Evolutionary conservation across 805 yeast species (phyloP), one percentile per base, ranked within the genome.

Genomic region (Kodamaea restingae): DNA sequence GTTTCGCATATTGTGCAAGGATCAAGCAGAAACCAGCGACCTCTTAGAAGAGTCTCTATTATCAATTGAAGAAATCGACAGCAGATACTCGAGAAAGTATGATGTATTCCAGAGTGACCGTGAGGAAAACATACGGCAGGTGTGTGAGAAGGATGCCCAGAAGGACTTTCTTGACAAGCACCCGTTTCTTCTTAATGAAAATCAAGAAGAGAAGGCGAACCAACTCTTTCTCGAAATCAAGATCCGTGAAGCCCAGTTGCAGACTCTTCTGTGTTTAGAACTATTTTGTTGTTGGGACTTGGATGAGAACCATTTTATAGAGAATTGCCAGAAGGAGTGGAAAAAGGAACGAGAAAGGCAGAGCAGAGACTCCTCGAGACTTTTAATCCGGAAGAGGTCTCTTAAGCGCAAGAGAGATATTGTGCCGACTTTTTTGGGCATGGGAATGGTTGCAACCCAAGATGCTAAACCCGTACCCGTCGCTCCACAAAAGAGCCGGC

Each of bases 161-260:
- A 42, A 47, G 21, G 44, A 44, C 1, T 61, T 60, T 41, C 3
- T 14, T 43, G 8, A 54, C 50, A 39, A 47, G 27, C 56, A 22
- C 42, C 48, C 24, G 48, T 50, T 15, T 33, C 35, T 64, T 17
- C 39, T 52, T 17, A 44, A 15, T 39, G 54, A 40, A 50, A 29
- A 30, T 12, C 50, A 15, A 10, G 34, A 46, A 6, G 59, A 58
- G 18, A 46, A 51, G 7, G 29, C 60, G 1, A 49, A 49, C 1
- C 63, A 57, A 11, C 43, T 72, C 1, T 50, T 64, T 2, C 52
- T 61, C 27, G 65, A 69, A 27, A 58, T 78, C 42, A 78, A 77
- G 45, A 61, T 73, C 2, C 58, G 82, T 25, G 84, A 78, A 45
- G 73, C 80, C 1, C 81, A 77, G 44, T 50, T 79, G 22, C 84